phyloP scores from a whole-genome alignment of 441 rosid genomes.

The Syzygium syzygioides region DNA sequence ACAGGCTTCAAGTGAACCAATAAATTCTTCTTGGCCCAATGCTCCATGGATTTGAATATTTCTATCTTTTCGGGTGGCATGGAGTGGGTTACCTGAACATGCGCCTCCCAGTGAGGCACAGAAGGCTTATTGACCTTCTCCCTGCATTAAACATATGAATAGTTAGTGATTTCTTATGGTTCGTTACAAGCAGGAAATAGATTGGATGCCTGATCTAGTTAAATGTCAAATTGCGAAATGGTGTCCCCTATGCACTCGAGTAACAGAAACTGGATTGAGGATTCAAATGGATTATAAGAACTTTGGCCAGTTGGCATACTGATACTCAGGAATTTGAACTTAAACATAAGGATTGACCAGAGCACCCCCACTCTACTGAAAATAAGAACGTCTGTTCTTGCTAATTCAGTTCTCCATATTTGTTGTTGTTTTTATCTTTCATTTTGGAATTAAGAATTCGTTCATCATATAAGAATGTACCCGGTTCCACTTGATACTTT shows the following conservation, averaged over 20 bases:
- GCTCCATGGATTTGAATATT: slow-evolving; percentile 15
- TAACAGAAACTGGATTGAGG: background rate
- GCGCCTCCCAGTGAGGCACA: background rate
- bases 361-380: background rate
- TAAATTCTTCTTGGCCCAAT: slow-evolving; percentile 2
- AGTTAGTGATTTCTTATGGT: background rate
- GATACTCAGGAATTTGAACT: background rate
- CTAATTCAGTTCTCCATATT: background rate
- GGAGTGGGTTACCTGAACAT: slow-evolving; percentile 1
- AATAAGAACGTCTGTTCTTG: background rate
- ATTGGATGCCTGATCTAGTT: background rate
- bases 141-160: background rate
- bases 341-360: background rate
- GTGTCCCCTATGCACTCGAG: background rate
- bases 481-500: background rate
- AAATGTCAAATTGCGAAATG: background rate
- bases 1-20: slow-evolving; percentile 3
- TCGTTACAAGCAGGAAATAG: background rate
- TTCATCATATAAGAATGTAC: background rate
- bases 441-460: background rate
- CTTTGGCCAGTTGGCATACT: background rate
- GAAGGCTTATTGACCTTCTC: background rate
- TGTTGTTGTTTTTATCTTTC: background rate
- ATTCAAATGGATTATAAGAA: background rate
- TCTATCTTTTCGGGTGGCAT: slow-evolving; percentile 6